A percentile compares a stretch with the other conserved stretches of the same genome.
Evolutionary conservation across 805 yeast genomes (phyloP).

Genomic region (Monosporozyma aerobia): DNA sequence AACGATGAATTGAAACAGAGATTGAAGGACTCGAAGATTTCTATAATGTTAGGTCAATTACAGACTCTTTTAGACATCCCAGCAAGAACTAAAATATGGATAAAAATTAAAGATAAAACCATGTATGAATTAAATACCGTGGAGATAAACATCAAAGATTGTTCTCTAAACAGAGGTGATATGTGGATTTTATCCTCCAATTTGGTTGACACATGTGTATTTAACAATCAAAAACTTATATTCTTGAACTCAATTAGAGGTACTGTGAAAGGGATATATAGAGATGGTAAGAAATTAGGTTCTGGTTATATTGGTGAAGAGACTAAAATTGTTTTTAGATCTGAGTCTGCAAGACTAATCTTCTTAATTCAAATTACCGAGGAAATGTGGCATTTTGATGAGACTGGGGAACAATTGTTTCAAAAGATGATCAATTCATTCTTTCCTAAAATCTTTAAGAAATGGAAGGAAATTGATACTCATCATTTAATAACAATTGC

Average conservation of each 20-base stretch:
- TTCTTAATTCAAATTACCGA: slow-evolving; percentile 81
- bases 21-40: slow-evolving; percentile 34
- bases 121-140: slow-evolving; percentile 69
- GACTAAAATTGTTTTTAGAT: slow-evolving; percentile 78
- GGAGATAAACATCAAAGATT: slow-evolving; percentile 73
- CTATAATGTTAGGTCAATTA: slow-evolving; percentile 51
- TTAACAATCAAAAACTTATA: slow-evolving; percentile 52
- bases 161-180: slow-evolving; percentile 76
- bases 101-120: slow-evolving; percentile 38
- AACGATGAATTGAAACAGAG: slow-evolving; percentile 25
- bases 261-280: slow-evolving; percentile 49
- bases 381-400: slow-evolving; percentile 98
- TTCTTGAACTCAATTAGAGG: slow-evolving; percentile 59
- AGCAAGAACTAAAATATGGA: slow-evolving; percentile 55
- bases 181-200: slow-evolving; percentile 78
- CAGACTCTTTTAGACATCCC: slow-evolving; percentile 55
- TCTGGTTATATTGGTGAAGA: slow-evolving; percentile 68
- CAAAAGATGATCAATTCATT: slow-evolving; percentile 87
- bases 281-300: slow-evolving; percentile 57
- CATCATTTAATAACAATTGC: slow-evolving; percentile 90
- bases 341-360: slow-evolving; percentile 79
- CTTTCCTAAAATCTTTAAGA: slow-evolving; percentile 77
- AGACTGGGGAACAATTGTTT: slow-evolving; percentile 88
- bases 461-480: slow-evolving; percentile 80
- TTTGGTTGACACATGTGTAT: slow-evolving; percentile 54